Conservation (phyloP, 495 filamentous ascomycete genomes). For the Mycothermus thermophilus region DNA sequence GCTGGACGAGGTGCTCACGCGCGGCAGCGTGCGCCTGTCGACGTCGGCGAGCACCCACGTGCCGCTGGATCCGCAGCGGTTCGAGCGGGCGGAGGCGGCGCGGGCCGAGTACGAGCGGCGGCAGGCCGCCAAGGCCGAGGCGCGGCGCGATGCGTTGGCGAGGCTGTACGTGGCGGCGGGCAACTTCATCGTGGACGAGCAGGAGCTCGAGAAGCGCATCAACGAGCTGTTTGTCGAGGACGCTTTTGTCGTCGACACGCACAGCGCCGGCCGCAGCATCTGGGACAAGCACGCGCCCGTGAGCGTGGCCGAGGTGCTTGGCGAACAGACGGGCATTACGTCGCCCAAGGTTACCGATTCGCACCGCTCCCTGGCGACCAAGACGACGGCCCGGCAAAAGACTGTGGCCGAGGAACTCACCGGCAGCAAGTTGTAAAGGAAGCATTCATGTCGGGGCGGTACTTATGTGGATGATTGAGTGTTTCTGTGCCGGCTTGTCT, state of each 20-base stretch:
- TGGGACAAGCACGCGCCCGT: constrained; percentile 25
- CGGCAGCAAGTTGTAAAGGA: constrained; percentile 30
- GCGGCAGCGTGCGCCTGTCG: constrained; percentile 20
- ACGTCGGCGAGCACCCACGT: constrained; percentile 19
- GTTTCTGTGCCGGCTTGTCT: no score
- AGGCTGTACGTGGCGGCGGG: constrained; percentile 34
- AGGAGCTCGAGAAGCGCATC: constrained; percentile 25
- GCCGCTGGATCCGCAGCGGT: constrained; percentile 20
- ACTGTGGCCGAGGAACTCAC: constrained; percentile 35
- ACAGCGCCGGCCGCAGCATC: constrained; percentile 20
- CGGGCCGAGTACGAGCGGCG: constrained; percentile 11
- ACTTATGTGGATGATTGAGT: no score
- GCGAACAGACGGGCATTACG: constrained; percentile 12
- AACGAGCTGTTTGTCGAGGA: constrained; percentile 22
- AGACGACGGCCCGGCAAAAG: constrained; percentile 27
- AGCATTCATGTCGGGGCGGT: background rate
- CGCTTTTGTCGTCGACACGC: constrained; percentile 8
- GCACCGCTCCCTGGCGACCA: constrained; percentile 8
- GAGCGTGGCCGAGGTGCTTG: constrained; percentile 19
- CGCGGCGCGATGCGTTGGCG: constrained; percentile 30
- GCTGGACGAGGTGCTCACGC: constrained; percentile 31
- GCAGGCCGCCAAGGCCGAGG: constrained; percentile 18
- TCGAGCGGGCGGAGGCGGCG: constrained; percentile 17
- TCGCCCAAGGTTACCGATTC: constrained; percentile 8
- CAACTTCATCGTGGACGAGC: constrained; percentile 33